These are phyloP conservation scores for Phytopythium ostracodes DNA, from an alignment of 352 stramenopile genomes.

Conservation along the genomic window DNA sequence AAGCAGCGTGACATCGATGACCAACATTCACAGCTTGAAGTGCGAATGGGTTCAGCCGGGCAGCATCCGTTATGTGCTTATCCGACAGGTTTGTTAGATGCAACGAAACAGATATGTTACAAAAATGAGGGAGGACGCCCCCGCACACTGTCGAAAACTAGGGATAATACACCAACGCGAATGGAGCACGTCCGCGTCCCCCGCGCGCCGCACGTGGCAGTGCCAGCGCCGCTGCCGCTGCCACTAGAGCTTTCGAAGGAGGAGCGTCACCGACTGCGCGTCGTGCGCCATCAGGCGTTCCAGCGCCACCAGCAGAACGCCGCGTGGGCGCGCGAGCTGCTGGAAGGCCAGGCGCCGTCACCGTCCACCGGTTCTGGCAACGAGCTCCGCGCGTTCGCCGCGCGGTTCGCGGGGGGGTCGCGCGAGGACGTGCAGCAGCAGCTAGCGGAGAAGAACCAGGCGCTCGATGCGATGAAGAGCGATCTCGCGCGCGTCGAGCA, in stretches of 20 bases:
- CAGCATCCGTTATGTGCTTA: no score
- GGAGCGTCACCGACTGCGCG: constrained; percentile 41
- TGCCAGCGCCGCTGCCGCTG: constrained; percentile 23
- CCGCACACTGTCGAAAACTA: no score
- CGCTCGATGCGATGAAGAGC: constrained; percentile 14
- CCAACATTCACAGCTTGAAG: no score
- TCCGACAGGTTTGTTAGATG: no score
- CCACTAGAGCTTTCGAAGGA: constrained; percentile 43
- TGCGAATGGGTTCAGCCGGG: no score
- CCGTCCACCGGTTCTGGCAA: neutral
- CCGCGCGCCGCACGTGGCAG: constrained; percentile 24
- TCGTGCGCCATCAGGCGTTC: constrained; percentile 47
- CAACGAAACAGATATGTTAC: neutral
- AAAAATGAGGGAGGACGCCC: no score
- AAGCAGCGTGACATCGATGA: no score
- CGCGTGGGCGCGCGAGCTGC: constrained; percentile 43
- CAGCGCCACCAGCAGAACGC: constrained; percentile 64
- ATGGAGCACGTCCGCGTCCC: constrained; percentile 32
- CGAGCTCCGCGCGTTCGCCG: constrained; percentile 8
- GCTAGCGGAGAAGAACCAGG: constrained; percentile 14
- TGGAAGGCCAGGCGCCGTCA: constrained; percentile 6
- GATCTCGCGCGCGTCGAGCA: constrained; percentile 15
- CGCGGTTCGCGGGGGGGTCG: constrained; percentile 3
- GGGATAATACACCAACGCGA: neutral
- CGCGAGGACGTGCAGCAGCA: constrained; percentile 13